These are phyloP conservation scores for Lizonia empirigonia DNA, from an alignment of 2,329 filamentous ascomycete species.

Conservation along the genomic window DNA sequence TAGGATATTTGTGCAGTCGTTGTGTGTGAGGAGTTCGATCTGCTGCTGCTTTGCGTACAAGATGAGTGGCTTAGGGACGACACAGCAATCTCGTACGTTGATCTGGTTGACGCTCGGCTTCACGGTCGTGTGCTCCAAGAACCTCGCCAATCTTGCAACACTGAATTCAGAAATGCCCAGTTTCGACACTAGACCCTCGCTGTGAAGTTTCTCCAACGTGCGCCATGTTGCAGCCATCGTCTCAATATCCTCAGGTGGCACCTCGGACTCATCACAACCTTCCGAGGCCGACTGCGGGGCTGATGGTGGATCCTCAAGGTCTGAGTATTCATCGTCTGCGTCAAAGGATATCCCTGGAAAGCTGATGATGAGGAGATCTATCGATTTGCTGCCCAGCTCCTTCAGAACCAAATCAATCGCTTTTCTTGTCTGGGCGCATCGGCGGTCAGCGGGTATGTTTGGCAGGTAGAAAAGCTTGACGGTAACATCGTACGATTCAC, in stretches of 20 bases:
- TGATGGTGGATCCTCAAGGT: slow-evolving; percentile 59
- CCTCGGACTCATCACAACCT: slow-evolving; percentile 35
- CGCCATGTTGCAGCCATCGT: slow-evolving; percentile 70
- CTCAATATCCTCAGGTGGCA: slow-evolving; percentile 60
- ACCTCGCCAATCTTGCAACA: slow-evolving; percentile 76
- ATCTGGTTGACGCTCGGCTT: slow-evolving; percentile 90
- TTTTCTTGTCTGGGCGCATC: slow-evolving; percentile 74
- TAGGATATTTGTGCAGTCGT: slow-evolving; percentile 90
- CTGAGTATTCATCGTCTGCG: slow-evolving; percentile 81
- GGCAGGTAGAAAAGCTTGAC: slow-evolving; percentile 94
- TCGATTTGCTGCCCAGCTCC: slow-evolving; percentile 74
- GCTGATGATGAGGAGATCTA: slow-evolving; percentile 89
- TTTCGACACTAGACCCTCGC: slow-evolving; percentile 71
- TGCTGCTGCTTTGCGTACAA: slow-evolving; percentile 80
- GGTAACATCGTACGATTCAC: slow-evolving; percentile 88
- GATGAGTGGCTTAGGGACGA: slow-evolving; percentile 86
- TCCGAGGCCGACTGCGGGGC: slow-evolving; percentile 44
- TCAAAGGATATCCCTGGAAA: slow-evolving; percentile 95
- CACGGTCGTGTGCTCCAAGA: slow-evolving; percentile 72
- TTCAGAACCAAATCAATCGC: slow-evolving; percentile 80
- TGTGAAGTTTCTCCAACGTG: slow-evolving; percentile 73
- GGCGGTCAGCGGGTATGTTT: slow-evolving; percentile 65
- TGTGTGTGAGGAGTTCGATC: slow-evolving; percentile 90
- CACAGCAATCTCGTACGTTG: slow-evolving; percentile 94
- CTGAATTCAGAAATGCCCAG: slow-evolving; percentile 93